Conservation (phyloP, 345 rosid species). For the Brassica juncea region DNA sequence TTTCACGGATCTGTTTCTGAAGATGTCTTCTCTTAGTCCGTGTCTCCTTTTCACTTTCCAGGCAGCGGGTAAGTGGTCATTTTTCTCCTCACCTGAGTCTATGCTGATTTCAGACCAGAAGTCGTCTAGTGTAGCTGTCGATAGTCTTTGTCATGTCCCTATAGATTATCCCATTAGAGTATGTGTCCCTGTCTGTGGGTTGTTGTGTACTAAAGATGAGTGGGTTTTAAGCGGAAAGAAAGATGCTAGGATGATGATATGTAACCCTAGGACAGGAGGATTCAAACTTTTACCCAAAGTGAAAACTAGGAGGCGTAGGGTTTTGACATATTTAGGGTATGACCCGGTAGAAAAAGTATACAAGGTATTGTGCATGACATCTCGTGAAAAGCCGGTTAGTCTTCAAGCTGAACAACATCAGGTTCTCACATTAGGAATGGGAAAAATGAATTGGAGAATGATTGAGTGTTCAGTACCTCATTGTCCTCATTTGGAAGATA, state of each 20-base stretch:
- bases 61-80: background rate
- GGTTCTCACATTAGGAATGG: constrained; percentile 12
- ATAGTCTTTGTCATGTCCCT: background rate
- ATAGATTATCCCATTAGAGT: background rate
- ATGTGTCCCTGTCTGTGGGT: background rate
- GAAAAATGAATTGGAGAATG: background rate
- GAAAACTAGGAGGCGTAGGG: background rate
- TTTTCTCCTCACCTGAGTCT: background rate
- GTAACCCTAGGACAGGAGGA: constrained; percentile 13
- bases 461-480: background rate
- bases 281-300: constrained; percentile 7
- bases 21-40: background rate
- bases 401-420: background rate
- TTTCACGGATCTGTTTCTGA: background rate
- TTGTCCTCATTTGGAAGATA: background rate
- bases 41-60: background rate
- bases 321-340: background rate
- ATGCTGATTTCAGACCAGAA: background rate
- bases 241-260: constrained; percentile 9
- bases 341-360: background rate
- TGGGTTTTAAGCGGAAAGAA: background rate
- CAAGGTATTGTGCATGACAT: constrained; percentile 14
- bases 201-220: background rate
- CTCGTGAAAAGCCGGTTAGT: background rate
- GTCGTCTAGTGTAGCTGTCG: background rate